Evolutionary conservation across 768 basidiomycete species (phyloP).

Genomic region (Suillus occidentalis): DNA sequence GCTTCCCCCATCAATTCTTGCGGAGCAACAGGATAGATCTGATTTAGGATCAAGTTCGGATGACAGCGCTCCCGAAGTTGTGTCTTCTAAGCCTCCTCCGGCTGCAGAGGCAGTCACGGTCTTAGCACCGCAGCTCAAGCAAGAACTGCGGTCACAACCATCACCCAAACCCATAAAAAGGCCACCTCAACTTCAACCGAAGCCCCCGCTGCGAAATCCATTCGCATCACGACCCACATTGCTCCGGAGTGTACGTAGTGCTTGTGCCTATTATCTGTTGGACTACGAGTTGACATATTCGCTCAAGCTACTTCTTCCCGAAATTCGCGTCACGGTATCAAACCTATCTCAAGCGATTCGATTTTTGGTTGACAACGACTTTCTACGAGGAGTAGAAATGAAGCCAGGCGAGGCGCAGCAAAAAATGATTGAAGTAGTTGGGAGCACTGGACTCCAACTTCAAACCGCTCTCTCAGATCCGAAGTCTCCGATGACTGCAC

Average conservation of each 20-base stretch:
- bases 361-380: conserved; percentile 89
- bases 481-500: background rate
- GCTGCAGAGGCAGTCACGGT: conserved; percentile 10
- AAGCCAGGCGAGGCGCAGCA: conserved; percentile 73
- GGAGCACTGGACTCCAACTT: conserved; percentile 16
- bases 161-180: conserved; percentile 21
- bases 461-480: conserved; percentile 8
- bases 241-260: conserved; percentile 67
- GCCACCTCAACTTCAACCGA: conserved; percentile 41
- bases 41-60: conserved; percentile 35
- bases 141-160: conserved; percentile 10
- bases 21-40: conserved; percentile 11
- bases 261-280: background rate
- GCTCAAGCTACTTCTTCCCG: conserved; percentile 72
- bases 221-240: conserved; percentile 70
- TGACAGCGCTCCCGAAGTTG: conserved; percentile 53
- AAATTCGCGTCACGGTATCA: conserved; percentile 85
- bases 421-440: conserved; percentile 62
- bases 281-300: conserved; percentile 1
- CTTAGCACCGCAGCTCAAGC: conserved; percentile 2
- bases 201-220: conserved; percentile 55
- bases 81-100: conserved; percentile 50
- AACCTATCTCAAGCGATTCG: conserved; percentile 91
- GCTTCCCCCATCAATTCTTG: background rate
- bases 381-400: conserved; percentile 77